phyloP scores from a whole-genome alignment of 805 yeast genomes.

The Yamadazyma laniorum region DNA sequence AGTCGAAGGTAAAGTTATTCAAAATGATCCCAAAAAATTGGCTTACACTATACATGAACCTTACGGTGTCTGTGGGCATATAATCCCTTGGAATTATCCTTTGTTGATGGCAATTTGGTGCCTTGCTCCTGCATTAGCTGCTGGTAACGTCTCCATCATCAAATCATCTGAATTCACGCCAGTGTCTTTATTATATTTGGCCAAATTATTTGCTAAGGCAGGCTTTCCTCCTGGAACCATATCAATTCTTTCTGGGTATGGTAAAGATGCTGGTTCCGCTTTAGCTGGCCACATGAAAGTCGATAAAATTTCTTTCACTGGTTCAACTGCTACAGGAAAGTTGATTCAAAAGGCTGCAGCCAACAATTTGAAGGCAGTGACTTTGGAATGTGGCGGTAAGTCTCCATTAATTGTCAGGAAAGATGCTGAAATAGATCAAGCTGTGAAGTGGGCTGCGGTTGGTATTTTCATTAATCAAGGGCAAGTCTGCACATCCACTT shows the following conservation, averaged over 20 bases:
- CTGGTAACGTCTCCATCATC: constrained; percentile 71
- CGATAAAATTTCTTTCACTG: constrained; percentile 63
- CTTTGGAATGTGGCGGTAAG: constrained; percentile 73
- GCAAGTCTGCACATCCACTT: constrained; percentile 67
- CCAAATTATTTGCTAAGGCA: constrained; percentile 55
- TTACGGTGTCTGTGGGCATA: constrained; percentile 45
- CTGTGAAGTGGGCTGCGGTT: constrained; percentile 64
- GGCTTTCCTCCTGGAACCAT: constrained; percentile 79
- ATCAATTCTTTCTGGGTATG: constrained; percentile 69
- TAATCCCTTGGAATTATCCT: constrained; percentile 49
- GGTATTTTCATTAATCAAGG: constrained; percentile 68
- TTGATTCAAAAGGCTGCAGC: constrained; percentile 63
- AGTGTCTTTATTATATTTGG: constrained; percentile 61
- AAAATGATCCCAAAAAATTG: constrained; percentile 47
- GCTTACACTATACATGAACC: constrained; percentile 69
- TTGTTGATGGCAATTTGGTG: constrained; percentile 75
- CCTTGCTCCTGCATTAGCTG: constrained; percentile 78
- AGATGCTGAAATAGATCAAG: constrained; percentile 64
- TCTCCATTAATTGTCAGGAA: constrained; percentile 62
- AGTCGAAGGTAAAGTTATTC: constrained; percentile 46
- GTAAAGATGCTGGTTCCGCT: constrained; percentile 66
- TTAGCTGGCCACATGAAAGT: constrained; percentile 59
- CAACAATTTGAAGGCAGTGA: constrained; percentile 57
- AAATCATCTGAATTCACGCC: constrained; percentile 80
- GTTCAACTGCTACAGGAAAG: constrained; percentile 66